Conservation (phyloP, 441 rosid species). For the Codiaeum variegatum region DNA sequence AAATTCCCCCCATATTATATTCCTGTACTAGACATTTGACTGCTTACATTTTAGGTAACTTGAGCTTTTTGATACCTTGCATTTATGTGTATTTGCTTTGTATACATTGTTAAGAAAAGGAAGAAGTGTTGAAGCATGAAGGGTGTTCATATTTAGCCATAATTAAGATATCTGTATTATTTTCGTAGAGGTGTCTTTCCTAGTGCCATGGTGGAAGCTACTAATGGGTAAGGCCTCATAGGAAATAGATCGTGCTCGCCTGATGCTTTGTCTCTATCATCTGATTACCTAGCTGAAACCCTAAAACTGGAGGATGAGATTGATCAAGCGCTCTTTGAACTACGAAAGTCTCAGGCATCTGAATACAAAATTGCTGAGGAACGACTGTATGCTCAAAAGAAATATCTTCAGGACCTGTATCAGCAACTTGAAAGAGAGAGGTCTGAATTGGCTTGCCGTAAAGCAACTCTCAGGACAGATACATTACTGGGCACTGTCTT, state of each 20-base stretch:
- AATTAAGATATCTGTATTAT: conserved; percentile 12
- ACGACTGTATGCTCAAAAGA: conserved; percentile 57
- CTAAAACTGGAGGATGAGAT: conserved; percentile 62
- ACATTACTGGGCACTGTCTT: conserved; percentile 34
- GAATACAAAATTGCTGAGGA: conserved; percentile 71
- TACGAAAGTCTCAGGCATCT: conserved; percentile 51
- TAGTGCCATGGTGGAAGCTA: conserved; percentile 25
- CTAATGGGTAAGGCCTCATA: conserved; percentile 23
- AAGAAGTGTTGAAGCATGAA: background rate
- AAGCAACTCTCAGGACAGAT: conserved; percentile 27
- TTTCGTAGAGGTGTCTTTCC: conserved; percentile 31
- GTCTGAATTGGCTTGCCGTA: conserved; percentile 33
- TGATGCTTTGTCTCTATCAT: conserved; percentile 34
- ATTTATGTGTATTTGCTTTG: background rate
- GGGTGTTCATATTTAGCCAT: background rate
- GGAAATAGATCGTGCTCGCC: conserved; percentile 21
- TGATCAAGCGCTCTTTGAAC: conserved; percentile 45
- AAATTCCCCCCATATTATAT: background rate
- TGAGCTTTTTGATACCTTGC: background rate
- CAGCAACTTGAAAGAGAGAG: conserved; percentile 64
- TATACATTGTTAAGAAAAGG: background rate
- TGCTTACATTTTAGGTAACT: background rate
- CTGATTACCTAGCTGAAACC: conserved; percentile 39
- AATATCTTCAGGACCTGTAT: conserved; percentile 47
- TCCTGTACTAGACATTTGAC: background rate